These are phyloP conservation scores for Ascochyta rabiei DNA, from an alignment of 2,329 filamentous ascomycete genomes.

Conservation along the genomic window DNA sequence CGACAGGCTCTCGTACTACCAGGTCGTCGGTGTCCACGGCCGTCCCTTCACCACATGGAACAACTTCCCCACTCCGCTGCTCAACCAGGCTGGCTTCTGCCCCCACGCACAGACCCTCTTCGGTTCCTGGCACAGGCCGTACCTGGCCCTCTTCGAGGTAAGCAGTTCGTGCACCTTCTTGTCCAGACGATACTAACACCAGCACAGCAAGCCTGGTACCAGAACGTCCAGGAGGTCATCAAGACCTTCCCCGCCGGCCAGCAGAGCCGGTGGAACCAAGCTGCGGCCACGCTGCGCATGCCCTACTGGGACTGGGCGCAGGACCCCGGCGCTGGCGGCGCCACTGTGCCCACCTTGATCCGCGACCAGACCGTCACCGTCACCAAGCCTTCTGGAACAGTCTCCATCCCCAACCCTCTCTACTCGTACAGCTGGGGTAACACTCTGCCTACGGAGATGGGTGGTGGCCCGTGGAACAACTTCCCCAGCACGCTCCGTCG, in stretches of 20 bases:
- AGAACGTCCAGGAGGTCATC: conserved; percentile 50
- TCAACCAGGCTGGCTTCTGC: conserved; percentile 72
- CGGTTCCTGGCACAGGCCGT: conserved; percentile 83
- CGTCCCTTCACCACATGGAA: conserved; percentile 69
- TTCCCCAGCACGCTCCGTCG: conserved; percentile 41
- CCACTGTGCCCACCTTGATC: conserved; percentile 44
- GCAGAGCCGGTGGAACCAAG: conserved; percentile 48
- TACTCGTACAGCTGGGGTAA: conserved; percentile 52
- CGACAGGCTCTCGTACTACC: conserved; percentile 74
- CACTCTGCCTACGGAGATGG: conserved; percentile 62
- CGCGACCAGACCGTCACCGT: conserved; percentile 51
- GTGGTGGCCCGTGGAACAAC: conserved; percentile 43
- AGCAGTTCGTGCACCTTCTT: conserved; percentile 2
- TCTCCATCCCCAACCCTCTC: conserved; percentile 53
- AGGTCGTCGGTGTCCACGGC: conserved; percentile 81
- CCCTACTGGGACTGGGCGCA: conserved; percentile 59
- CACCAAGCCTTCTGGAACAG: conserved; percentile 49
- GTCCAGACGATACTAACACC: not conserved
- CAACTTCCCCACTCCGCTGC: conserved; percentile 43
- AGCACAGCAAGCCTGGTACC: conserved; percentile 51
- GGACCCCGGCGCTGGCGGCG: conserved; percentile 37
- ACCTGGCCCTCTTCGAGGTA: conserved; percentile 68
- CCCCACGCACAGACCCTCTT: conserved; percentile 78
- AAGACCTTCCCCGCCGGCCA: conserved; percentile 49
- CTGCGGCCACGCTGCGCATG: conserved; percentile 50